Evolutionary conservation across 306 rosid species (phyloP).

Genomic region (Prosopis cineraria): DNA sequence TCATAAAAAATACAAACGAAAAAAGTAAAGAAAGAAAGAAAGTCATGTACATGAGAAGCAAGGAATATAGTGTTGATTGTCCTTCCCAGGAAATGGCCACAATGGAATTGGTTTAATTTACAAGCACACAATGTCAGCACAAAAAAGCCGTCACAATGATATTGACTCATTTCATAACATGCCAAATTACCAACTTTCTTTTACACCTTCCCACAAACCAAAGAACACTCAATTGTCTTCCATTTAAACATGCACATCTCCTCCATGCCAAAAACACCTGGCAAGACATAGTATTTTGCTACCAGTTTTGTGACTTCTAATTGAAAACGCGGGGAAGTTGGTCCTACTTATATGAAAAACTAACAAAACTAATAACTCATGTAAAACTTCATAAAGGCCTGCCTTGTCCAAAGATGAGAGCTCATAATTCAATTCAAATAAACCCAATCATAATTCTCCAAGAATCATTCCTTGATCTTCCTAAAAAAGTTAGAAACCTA

Average conservation of each 20-base stretch:
- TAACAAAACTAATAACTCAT: neutral
- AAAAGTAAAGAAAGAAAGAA: neutral
- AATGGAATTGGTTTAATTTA: neutral
- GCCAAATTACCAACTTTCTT: neutral
- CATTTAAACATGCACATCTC: too few species aligned
- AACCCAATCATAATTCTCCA: neutral
- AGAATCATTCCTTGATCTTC: neutral
- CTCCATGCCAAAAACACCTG: neutral
- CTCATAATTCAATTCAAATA: neutral
- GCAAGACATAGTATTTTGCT: neutral
- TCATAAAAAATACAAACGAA: neutral
- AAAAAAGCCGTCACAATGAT: neutral
- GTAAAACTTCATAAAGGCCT: neutral
- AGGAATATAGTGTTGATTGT: neutral
- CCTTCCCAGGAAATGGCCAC: neutral
- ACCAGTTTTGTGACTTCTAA: neutral
- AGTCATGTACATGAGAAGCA: neutral
- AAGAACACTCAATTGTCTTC: neutral
- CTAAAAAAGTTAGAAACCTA: neutral
- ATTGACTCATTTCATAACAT: neutral
- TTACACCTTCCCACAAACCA: neutral
- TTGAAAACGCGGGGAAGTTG: too few species aligned
- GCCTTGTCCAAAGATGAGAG: neutral
- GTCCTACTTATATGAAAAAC: neutral
- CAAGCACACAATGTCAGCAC: neutral